Percentiles rank a stretch among this genome's conserved stretches.
Conservation (phyloP, 768 basidiomycete genomes). For the Tylopilus subfusipes region DNA sequence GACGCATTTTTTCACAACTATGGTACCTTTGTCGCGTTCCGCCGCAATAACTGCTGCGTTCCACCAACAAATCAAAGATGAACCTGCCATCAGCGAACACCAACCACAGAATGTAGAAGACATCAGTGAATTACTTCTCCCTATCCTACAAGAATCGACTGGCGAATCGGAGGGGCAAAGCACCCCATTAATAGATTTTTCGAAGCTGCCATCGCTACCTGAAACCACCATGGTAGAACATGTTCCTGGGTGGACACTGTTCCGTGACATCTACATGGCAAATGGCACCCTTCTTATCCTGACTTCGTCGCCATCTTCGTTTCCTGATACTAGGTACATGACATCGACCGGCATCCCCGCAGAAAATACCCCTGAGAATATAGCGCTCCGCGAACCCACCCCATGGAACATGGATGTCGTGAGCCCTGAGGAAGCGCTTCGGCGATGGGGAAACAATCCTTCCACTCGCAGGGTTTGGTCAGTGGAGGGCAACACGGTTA, state of each 20-base stretch:
- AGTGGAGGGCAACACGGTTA: slow-evolving; percentile 70
- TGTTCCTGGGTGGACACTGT: slow-evolving; percentile 83
- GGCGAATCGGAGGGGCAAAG: not conserved
- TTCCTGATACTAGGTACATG: slow-evolving; percentile 53
- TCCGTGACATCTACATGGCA: slow-evolving; percentile 78
- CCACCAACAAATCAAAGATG: slow-evolving; percentile 7
- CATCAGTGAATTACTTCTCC: not conserved
- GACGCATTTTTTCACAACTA: slow-evolving; percentile 50
- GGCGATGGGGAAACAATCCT: slow-evolving; percentile 53
- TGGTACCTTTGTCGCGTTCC: slow-evolving; percentile 34
- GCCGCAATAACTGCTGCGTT: slow-evolving; percentile 30
- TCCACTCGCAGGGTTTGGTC: slow-evolving; percentile 54
- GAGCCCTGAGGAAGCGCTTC: slow-evolving; percentile 53
- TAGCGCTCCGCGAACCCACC: slow-evolving; percentile 64
- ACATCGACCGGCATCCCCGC: slow-evolving; percentile 64
- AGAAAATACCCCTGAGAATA: slow-evolving; percentile 58
- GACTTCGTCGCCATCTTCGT: slow-evolving; percentile 40
- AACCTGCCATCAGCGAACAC: not conserved
- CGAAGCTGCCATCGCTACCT: slow-evolving; percentile 34
- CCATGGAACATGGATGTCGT: slow-evolving; percentile 59
- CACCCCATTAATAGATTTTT: not conserved
- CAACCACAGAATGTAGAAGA: slow-evolving; percentile 5
- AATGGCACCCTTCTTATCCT: slow-evolving; percentile 79
- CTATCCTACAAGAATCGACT: not conserved
- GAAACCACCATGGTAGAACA: slow-evolving; percentile 59